phyloP scores from a whole-genome alignment of 768 basidiomycete genomes.

The Kwoniella bestiolae region DNA sequence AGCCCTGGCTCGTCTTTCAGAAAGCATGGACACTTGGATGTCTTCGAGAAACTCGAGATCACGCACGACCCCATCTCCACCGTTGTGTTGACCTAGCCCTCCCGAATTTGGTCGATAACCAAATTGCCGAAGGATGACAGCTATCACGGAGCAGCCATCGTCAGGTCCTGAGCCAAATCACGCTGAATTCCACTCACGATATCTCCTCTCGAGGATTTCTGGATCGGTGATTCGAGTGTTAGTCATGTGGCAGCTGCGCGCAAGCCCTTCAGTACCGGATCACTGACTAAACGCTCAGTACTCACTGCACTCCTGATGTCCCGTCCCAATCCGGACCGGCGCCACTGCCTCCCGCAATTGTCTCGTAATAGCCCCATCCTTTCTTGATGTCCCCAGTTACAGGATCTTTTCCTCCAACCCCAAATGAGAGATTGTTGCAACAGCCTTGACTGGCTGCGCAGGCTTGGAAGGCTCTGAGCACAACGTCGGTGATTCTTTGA shows the following conservation, averaged over 20 bases:
- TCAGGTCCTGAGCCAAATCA: not conserved
- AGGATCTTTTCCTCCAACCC: conserved; percentile 76
- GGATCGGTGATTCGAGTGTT: conserved; percentile 65
- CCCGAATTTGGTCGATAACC: conserved; percentile 44
- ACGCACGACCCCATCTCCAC: conserved; percentile 47
- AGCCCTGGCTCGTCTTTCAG: conserved; percentile 38
- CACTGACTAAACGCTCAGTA: not conserved
- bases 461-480: conserved; percentile 87
- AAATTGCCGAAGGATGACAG: conserved; percentile 82
- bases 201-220: conserved; percentile 89
- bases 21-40: conserved; percentile 41
- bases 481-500: conserved; percentile 90
- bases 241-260: too few species aligned
- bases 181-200: conserved; percentile 61
- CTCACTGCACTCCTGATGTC: conserved; percentile 38
- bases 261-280: not conserved
- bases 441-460: conserved; percentile 87
- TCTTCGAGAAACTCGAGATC: conserved; percentile 43
- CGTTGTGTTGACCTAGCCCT: conserved; percentile 39
- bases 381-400: conserved; percentile 50
- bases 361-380: conserved; percentile 72
- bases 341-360: conserved; percentile 38
- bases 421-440: conserved; percentile 84
- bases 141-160: conserved; percentile 10
- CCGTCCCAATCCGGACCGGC: conserved; percentile 50